Evolutionary conservation across 2,329 filamentous ascomycete genomes (phyloP).

Genomic region (Huntiella omanensis): DNA sequence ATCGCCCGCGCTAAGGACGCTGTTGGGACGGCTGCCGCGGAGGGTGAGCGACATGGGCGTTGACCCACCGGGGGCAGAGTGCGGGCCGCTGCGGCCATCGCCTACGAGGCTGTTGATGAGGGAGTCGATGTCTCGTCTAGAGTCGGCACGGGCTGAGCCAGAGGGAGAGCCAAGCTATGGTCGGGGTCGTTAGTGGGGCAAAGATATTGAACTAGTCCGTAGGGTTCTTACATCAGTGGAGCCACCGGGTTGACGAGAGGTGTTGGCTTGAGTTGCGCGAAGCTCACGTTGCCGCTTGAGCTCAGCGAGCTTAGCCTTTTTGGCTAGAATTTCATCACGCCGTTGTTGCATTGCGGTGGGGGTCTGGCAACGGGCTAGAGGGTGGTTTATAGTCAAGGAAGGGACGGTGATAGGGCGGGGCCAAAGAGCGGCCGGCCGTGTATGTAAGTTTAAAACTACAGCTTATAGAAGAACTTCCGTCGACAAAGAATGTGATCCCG

Average conservation of each 20-base stretch:
- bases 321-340: slow-evolving; percentile 88
- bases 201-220: background rate
- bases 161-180: slow-evolving; percentile 7
- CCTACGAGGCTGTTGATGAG: slow-evolving; percentile 72
- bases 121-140: slow-evolving; percentile 60
- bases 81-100: slow-evolving; percentile 54
- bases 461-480: too few relatives aligned
- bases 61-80: slow-evolving; percentile 40
- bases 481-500: too few relatives aligned
- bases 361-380: background rate
- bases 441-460: too few relatives aligned
- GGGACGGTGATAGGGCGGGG: background rate
- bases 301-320: slow-evolving; percentile 92
- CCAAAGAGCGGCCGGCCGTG: background rate
- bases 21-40: slow-evolving; percentile 64
- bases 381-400: background rate
- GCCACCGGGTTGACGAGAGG: slow-evolving; percentile 48
- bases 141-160: slow-evolving; percentile 35
- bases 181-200: background rate
- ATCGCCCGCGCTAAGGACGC: slow-evolving; percentile 65
- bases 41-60: slow-evolving; percentile 36
- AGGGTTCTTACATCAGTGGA: slow-evolving; percentile 44
- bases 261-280: slow-evolving; percentile 55
- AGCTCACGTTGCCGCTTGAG: slow-evolving; percentile 82
- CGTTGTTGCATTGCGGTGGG: slow-evolving; percentile 40